These are phyloP conservation scores for Kurtzmaniella quercitrusa DNA, from an alignment of 1,139 yeast genomes.

Conservation along the genomic window DNA sequence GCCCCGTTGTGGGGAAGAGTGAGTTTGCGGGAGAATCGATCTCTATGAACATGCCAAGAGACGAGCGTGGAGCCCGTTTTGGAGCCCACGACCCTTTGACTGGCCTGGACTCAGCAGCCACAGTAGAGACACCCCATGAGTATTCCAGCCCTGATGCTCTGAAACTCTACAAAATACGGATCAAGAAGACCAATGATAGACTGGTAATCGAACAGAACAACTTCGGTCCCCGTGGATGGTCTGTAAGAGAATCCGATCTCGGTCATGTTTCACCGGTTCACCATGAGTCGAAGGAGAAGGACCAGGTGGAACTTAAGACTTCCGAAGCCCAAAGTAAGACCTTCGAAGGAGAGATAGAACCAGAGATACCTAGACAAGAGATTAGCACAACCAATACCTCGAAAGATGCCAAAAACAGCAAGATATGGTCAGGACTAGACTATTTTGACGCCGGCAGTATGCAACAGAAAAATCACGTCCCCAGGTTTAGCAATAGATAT, in stretches of 20 bases:
- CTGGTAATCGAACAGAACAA: neutral
- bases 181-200: neutral
- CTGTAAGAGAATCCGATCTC: neutral
- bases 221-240: neutral
- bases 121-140: neutral
- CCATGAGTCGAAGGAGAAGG: neutral
- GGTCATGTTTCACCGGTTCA: neutral
- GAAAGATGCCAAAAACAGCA: neutral
- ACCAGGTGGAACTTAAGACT: neutral
- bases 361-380: neutral
- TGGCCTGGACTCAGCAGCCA: neutral
- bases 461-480: conserved; percentile 8
- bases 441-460: neutral
- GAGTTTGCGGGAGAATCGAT: neutral
- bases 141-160: neutral
- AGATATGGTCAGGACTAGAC: neutral
- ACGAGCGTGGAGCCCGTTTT: neutral
- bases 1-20: neutral
- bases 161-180: neutral
- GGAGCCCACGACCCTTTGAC: neutral
- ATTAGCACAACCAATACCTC: neutral
- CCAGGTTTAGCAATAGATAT: conserved; percentile 28
- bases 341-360: too few species aligned
- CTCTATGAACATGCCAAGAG: neutral
- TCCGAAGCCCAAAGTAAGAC: neutral